A percentile compares a stretch with the other conserved stretches of the same genome.
Conservation (phyloP, 805 yeast genomes). For the Yamadazyma scolyti region DNA sequence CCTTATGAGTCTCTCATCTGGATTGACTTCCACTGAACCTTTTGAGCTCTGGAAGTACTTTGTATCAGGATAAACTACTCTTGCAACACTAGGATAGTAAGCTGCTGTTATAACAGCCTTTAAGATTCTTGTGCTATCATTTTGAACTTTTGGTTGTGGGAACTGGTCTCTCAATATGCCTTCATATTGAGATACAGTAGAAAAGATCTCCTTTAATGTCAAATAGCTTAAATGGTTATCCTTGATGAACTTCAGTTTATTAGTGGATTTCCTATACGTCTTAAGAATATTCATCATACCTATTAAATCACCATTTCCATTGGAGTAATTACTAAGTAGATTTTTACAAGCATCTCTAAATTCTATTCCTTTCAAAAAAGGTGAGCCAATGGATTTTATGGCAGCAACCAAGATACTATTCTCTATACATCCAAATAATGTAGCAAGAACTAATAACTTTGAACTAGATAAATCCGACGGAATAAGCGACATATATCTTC, state of each 20-base stretch:
- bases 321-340: conserved; percentile 35
- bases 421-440: conserved; percentile 80
- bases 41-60: conserved; percentile 63
- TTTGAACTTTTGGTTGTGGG: conserved; percentile 37
- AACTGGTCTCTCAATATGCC: conserved; percentile 76
- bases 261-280: conserved; percentile 38
- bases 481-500: conserved; percentile 71
- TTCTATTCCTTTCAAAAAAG: conserved; percentile 63
- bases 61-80: conserved; percentile 79
- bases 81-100: conserved; percentile 76
- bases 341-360: conserved; percentile 60
- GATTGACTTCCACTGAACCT: conserved; percentile 85
- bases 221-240: conserved; percentile 61
- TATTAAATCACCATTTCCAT: conserved; percentile 71
- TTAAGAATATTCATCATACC: conserved; percentile 60
- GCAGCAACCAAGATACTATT: conserved; percentile 79
- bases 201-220: conserved; percentile 65
- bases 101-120: conserved; percentile 75
- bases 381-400: conserved; percentile 66
- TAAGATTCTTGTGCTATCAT: conserved; percentile 46
- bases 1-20: conserved; percentile 63
- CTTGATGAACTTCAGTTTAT: conserved; percentile 42
- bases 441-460: conserved; percentile 72
- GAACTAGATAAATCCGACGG: conserved; percentile 89
- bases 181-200: conserved; percentile 67